phyloP scores from a whole-genome alignment of 352 stramenopile genomes.

The Pythium chondricola region DNA sequence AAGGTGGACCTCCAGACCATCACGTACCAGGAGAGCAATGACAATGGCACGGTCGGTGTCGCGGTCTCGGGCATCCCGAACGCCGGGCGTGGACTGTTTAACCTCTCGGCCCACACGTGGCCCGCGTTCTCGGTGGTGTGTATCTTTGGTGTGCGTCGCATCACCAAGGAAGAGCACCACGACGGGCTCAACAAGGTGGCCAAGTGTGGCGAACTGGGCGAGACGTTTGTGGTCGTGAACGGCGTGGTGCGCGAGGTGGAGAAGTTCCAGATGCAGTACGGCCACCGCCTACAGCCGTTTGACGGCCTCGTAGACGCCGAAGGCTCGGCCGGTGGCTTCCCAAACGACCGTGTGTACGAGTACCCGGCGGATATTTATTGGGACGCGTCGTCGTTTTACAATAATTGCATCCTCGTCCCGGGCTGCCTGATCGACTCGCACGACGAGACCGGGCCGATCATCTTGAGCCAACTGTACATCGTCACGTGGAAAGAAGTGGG shows the following conservation, averaged over 20 bases:
- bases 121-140: constrained; percentile 85
- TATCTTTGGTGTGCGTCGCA: constrained; percentile 82
- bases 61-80: constrained; percentile 80
- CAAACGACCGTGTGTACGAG: constrained; percentile 85
- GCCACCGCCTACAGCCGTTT: constrained; percentile 72
- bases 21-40: constrained; percentile 79
- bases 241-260: constrained; percentile 80
- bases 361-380: constrained; percentile 82
- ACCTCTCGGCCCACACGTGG: constrained; percentile 72
- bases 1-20: constrained; percentile 82
- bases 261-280: constrained; percentile 86
- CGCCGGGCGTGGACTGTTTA: constrained; percentile 75
- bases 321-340: constrained; percentile 75
- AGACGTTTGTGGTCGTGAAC: constrained; percentile 87
- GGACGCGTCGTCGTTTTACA: constrained; percentile 85
- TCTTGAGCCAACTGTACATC: constrained; percentile 84
- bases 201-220: constrained; percentile 71
- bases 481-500: constrained; percentile 85
- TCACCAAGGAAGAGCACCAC: constrained; percentile 84
- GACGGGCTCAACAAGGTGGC: constrained; percentile 86
- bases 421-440: constrained; percentile 77
- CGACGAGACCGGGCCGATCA: constrained; percentile 69
- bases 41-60: constrained; percentile 84
- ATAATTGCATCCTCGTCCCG: constrained; percentile 87
- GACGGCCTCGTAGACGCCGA: constrained; percentile 82